Evolutionary conservation across 225 moss, liverwort and hornwort genomes (phyloP), one percentile per base, ranked within the genome.

Genomic region (Sphagnum tenellum): DNA sequence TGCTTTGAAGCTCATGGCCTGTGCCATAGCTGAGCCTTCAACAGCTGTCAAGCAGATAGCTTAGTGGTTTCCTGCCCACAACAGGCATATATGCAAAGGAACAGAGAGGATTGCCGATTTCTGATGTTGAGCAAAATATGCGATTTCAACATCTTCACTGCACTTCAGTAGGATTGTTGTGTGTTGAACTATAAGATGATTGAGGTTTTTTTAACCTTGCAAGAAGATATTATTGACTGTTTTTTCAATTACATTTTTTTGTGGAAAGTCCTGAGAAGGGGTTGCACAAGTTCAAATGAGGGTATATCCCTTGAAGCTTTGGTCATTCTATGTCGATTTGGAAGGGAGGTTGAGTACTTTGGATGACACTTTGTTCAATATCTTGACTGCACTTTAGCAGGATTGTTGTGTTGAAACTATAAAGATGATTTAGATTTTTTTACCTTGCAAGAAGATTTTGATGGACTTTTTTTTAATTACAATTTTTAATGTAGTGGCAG

Each of bases 261-360:
- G 92, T 92, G 63, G 89, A 92, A 56, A 56, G 82, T 85, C n/a
- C n/a, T n/a, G n/a, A 48, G 75, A 79, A 69, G 96, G 96, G 46
- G 94, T 89, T 55, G 94, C 88, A 66, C 88, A 82, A 9, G 96
- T 92, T 4, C 92, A 96, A 72, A 79, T 92, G 80, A 87, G 81
- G 66, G 69, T 68, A 96, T 80, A 63, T 96, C 92, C 2, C 61
- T 96, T 29, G 29, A 71, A 96, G 76, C 71, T 96, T 50, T 96
- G 96, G 96, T 86, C 89, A 55, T 92, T 92, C 71, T 96, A 89
- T 69, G 96, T 96, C 5, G 90, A 98, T 76, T 76, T 98, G 78
- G 90, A 93, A 66, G 93, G 90, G 83, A 85, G 93, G 66, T 29
- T 29, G 29, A 1, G 1, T 0, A 29, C 29, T 29, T 29, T 0